Evolutionary conservation across 176 grass and related monocot genomes (phyloP).

Genomic region (Phoenix roebelenii): DNA sequence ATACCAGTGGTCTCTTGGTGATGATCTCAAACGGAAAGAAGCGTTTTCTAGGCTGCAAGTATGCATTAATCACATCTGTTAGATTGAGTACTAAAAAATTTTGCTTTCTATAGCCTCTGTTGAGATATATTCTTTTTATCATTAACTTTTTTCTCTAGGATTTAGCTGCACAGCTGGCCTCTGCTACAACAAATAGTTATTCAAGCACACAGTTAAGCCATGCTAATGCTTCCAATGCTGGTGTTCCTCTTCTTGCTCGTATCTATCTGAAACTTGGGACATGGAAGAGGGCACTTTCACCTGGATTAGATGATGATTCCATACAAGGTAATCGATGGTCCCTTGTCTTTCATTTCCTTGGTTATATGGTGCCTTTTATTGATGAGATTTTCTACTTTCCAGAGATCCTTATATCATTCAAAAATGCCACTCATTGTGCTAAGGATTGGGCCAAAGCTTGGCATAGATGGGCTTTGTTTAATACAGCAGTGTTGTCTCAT

Average conservation of each 20-base stretch:
- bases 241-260: slow-evolving; percentile 77
- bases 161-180: slow-evolving; percentile 57
- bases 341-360: not conserved
- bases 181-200: slow-evolving; percentile 40
- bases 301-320: slow-evolving; percentile 78
- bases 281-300: slow-evolving; percentile 88
- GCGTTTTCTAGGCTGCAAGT: slow-evolving; percentile 87
- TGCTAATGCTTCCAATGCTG: slow-evolving; percentile 31
- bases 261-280: slow-evolving; percentile 89
- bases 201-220: slow-evolving; percentile 28
- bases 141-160: slow-evolving; percentile 40
- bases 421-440: slow-evolving; percentile 76
- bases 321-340: slow-evolving; percentile 50
- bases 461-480: slow-evolving; percentile 96
- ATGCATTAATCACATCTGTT: slow-evolving; percentile 13
- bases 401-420: slow-evolving; percentile 84
- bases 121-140: too few species aligned
- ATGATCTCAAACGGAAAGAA: slow-evolving; percentile 73
- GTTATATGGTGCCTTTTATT: slow-evolving; percentile 6
- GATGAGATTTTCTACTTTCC: slow-evolving; percentile 3
- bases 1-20: slow-evolving; percentile 83
- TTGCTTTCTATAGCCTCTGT: not conserved
- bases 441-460: slow-evolving; percentile 95
- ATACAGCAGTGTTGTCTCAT: slow-evolving; percentile 94
- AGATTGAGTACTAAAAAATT: slow-evolving; percentile 1